Evolutionary conservation across 2,329 filamentous ascomycete species (phyloP), one percentile per base, ranked within the genome.

Genomic region (Harringtonia lauricola): DNA sequence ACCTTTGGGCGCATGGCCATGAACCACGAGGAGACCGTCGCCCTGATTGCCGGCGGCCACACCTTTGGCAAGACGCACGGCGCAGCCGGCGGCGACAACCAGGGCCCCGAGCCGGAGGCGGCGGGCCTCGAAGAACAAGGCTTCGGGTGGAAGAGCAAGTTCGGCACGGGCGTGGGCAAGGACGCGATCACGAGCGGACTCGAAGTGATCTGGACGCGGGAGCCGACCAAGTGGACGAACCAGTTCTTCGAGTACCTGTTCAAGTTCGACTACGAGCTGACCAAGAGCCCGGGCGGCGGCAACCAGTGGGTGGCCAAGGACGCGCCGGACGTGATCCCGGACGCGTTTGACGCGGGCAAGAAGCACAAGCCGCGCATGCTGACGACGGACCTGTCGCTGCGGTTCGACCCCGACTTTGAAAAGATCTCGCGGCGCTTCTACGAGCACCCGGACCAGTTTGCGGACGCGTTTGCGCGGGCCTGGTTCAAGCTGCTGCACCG

Each of bases 401-500:
- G 83, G 52, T 74, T 75, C 58, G 84, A 88, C 57, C 78, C 81
- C 2, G 67, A 53, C 8, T 89, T 85, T 65, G 79, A 83, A 66
- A 86, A 86, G 74, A 84, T 89, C 58, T 74, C 81, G 17, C 75
- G 79, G 42, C 74, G 71, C 54, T 88, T 79, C 73, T 66, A 81
- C 38, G 74, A 78, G 52, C 65, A 88, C 64, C 80, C 80, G 2
- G 71, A 83, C 37, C 64, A 85, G 67, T 71, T 88, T 33, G 71
- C 70, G 43, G 77, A 86, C 48, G 79, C 74, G 9, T 89, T 88
- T 56, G 69, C 73, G 19, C 75, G 76, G 40, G 84, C 84, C 14
- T 89, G 84, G 84, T 89, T 86, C 75, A 88, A 89, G 76, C 74
- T 89, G 35, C 70, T 83, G 29, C 84, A 89, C 67, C 83, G 84